Evolutionary conservation across 768 basidiomycete genomes (phyloP).

Genomic region (Astraeus odoratus): DNA sequence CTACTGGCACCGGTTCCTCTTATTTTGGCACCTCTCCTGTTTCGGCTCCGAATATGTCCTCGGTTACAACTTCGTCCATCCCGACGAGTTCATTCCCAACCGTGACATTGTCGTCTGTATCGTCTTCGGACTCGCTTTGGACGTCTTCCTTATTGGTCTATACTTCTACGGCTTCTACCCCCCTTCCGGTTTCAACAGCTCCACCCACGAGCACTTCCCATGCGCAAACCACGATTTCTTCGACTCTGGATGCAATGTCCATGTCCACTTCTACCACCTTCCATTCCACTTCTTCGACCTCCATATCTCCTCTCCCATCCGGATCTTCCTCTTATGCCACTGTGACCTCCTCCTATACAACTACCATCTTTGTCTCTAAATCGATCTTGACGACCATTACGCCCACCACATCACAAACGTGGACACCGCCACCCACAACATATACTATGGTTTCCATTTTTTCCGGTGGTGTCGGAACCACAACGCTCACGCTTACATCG

Average conservation of each 20-base stretch:
- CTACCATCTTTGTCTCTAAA: conserved; percentile 10
- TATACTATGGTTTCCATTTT: conserved; percentile 15
- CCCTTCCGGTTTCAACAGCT: not conserved
- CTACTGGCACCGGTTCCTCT: not conserved
- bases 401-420: not conserved
- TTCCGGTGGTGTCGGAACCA: conserved; percentile 8
- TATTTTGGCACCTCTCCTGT: not conserved
- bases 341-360: conserved; percentile 1
- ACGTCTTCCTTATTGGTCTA: no score
- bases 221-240: not conserved
- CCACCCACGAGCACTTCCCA: not conserved
- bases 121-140: no score
- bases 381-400: conserved; percentile 9
- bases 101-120: not conserved
- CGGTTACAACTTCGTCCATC: not conserved
- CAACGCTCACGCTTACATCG: conserved; percentile 15
- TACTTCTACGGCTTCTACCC: not conserved
- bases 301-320: not conserved
- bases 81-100: not conserved
- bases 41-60: not conserved
- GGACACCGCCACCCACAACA: conserved; percentile 12
- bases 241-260: not conserved
- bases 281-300: not conserved
- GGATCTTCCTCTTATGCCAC: not conserved
- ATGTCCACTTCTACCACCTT: not conserved